Evolutionary conservation across 352 stramenopile genomes (phyloP).

Genomic region (Blastocystis sp.): DNA sequence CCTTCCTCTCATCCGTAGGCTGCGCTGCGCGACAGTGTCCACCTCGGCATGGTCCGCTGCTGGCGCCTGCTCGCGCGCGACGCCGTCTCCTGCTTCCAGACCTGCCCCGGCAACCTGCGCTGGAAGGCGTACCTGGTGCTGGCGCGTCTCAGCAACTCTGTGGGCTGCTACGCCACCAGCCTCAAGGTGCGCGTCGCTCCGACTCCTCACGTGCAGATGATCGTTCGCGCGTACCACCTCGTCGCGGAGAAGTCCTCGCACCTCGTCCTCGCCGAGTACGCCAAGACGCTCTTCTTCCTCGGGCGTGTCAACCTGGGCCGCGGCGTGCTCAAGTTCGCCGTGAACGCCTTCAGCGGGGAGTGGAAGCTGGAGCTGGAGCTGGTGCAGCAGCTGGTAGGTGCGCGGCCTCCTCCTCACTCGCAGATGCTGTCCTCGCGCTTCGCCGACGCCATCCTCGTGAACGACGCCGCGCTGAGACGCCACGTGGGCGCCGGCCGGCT

Average conservation of each 20-base stretch:
- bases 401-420: background rate
- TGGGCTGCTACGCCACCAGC: background rate
- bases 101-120: conserved; percentile 1
- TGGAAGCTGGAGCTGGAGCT: conserved; percentile 29
- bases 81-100: background rate
- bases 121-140: conserved; percentile 3
- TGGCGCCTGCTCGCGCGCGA: background rate
- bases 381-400: background rate
- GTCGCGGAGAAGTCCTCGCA: background rate
- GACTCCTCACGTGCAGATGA: background rate
- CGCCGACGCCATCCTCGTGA: conserved; percentile 7
- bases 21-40: background rate
- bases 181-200: background rate
- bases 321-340: background rate
- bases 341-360: background rate
- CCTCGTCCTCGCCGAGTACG: background rate
- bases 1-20: background rate
- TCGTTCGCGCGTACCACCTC: background rate
- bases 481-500: conserved; percentile 19
- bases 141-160: background rate
- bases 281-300: background rate
- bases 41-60: background rate
- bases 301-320: background rate
- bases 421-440: background rate
- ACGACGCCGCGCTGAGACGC: background rate